These are phyloP conservation scores for Amanita subjunquillea DNA, from an alignment of 768 basidiomycete genomes.

Conservation along the genomic window DNA sequence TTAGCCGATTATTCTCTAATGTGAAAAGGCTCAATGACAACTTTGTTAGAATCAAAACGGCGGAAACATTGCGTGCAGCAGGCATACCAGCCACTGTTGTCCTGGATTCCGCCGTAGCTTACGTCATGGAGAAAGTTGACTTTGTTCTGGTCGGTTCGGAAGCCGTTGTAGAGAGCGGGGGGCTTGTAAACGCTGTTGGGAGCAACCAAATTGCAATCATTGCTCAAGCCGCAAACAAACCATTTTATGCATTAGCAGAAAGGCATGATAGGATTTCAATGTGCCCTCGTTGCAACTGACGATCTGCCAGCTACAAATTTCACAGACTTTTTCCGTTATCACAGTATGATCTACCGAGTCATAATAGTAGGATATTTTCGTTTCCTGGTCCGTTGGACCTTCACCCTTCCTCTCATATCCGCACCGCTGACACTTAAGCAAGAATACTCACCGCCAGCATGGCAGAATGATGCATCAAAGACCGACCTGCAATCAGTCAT, in stretches of 20 bases:
- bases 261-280: constrained; percentile 35
- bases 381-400: constrained; percentile 37
- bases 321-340: constrained; percentile 91
- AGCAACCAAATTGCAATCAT: constrained; percentile 96
- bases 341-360: constrained; percentile 80
- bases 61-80: constrained; percentile 74
- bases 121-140: constrained; percentile 94
- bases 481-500: neutral
- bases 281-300: neutral
- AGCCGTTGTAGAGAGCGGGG: constrained; percentile 95
- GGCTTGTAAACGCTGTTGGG: constrained; percentile 85
- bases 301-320: constrained; percentile 77
- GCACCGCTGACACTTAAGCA: neutral
- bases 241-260: constrained; percentile 93
- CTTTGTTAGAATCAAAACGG: constrained; percentile 72
- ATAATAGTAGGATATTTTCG: constrained; percentile 65
- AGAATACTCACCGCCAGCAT: constrained; percentile 3
- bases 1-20: constrained; percentile 12
- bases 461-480: neutral
- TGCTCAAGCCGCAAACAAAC: constrained; percentile 88
- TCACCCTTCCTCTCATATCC: constrained; percentile 15
- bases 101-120: constrained; percentile 92
- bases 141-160: constrained; percentile 95
- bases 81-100: constrained; percentile 93
- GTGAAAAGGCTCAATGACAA: constrained; percentile 9